Percentiles rank a stretch among this genome's conserved stretches.
These are phyloP conservation scores for Phanerochaete carnosa DNA, from an alignment of 768 basidiomycete species.

Conservation along the genomic window DNA sequence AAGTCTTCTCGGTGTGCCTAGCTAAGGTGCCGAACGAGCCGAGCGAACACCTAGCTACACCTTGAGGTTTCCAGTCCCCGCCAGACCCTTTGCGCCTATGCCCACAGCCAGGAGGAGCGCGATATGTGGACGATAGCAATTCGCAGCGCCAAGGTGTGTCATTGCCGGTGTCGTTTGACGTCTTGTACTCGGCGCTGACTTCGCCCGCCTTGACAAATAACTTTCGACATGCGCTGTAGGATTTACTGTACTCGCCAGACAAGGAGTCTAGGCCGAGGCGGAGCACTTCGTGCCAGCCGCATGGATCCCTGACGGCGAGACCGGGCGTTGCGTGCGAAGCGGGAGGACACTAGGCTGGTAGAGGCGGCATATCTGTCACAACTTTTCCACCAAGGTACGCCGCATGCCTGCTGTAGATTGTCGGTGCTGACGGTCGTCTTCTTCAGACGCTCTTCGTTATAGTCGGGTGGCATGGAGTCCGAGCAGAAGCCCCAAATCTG, in stretches of 20 bases:
- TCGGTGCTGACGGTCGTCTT: slow-evolving; percentile 7
- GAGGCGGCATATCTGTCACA: slow-evolving; percentile 77
- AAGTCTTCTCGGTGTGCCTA: slow-evolving; percentile 52
- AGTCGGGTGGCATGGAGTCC: slow-evolving; percentile 29
- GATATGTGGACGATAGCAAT: slow-evolving; percentile 68
- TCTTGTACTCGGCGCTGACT: slow-evolving; percentile 75
- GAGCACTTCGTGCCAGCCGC: slow-evolving; percentile 91
- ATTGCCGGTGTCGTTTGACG: slow-evolving; percentile 62
- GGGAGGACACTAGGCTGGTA: slow-evolving; percentile 72
- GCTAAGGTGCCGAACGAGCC: too few species aligned
- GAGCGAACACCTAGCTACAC: slow-evolving; percentile 50
- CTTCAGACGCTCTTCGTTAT: slow-evolving; percentile 79
- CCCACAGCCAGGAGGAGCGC: slow-evolving; percentile 58
- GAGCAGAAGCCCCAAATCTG: slow-evolving; percentile 53
- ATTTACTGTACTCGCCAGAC: slow-evolving; percentile 62
- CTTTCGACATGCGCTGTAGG: slow-evolving; percentile 68
- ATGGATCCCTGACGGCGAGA: slow-evolving; percentile 87
- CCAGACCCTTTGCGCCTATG: slow-evolving; percentile 71
- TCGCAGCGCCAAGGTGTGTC: slow-evolving; percentile 66
- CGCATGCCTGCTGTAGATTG: slow-evolving; percentile 3
- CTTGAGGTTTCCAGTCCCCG: slow-evolving; percentile 78
- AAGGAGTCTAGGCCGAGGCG: slow-evolving; percentile 37
- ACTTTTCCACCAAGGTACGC: slow-evolving; percentile 76
- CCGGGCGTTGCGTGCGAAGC: slow-evolving; percentile 85
- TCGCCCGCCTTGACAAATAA: slow-evolving; percentile 75